Evolutionary conservation across 352 stramenopile species (phyloP), one percentile per base, ranked within the genome.

Genomic region (Achlya hypogyna): DNA sequence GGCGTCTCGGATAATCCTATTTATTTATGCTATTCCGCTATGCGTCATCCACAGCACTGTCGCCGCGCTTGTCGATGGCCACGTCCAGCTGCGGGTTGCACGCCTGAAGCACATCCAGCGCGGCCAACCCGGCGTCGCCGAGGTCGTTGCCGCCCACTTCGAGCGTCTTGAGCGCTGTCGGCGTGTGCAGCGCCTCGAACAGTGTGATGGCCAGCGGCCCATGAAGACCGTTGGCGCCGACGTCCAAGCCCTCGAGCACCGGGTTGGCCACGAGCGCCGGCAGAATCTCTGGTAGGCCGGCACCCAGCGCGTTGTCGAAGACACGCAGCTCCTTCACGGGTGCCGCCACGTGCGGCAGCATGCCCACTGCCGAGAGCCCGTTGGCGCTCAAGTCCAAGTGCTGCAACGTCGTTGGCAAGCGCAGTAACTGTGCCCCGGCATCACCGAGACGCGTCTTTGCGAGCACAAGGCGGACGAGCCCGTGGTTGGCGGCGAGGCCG

Each of bases 121-220:
- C 84, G 0, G 70, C 74, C 49, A 85, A 80, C 27, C 84, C 84
- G 14, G 76, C 71, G 58, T 89, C 77, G 8, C 82, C 84, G 1
- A 93, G 71, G 27, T 79, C 88, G 71, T 93, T 93, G 69, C 84
- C 84, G 67, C 84, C 84, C 78, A 93, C 88, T 59, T 93, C 84
- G 16, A 91, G 77, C 27, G 84, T 93, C 69, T 78, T 78, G n/a
- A 93, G 77, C 29, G 79, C 79, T 43, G 77, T 66, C 51, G 91
- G 82, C 0, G 62, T 49, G 71, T 93, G 84, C 18, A 93, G 67
- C 27, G 74, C 71, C 31, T 86, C 67, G 28, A 93, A 90, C 16
- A 93, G 74, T 49, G 65, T 53, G 22, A 87, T 75, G 45, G 78
- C 86, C 32, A 89, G 72, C 8, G 66, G 62, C 31, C 79, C 82